Conservation (phyloP, 345 rosid genomes). For the Populus deltoides region DNA sequence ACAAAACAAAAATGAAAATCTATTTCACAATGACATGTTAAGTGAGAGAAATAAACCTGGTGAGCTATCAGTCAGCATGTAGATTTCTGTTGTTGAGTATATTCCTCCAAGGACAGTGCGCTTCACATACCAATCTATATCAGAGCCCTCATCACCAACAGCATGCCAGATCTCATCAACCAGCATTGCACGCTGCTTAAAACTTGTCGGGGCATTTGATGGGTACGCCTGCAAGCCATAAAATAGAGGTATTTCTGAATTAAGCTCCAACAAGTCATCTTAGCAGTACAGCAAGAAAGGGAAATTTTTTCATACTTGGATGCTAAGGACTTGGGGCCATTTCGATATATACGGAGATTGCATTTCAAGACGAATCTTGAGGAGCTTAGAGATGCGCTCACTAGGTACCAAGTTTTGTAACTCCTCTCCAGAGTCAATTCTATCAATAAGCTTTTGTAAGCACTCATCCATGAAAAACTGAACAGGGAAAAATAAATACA, state of each 20-base stretch:
- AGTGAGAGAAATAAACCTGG: conserved; percentile 46
- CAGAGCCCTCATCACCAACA: conserved; percentile 68
- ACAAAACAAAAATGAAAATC: neutral
- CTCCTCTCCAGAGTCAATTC: conserved; percentile 56
- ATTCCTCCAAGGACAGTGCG: conserved; percentile 89
- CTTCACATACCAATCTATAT: conserved; percentile 84
- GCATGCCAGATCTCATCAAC: conserved; percentile 92
- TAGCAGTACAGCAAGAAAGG: neutral
- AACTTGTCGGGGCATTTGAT: conserved; percentile 65
- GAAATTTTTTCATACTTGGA: conserved; percentile 46
- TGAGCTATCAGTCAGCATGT: conserved; percentile 91
- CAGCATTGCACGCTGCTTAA: conserved; percentile 84
- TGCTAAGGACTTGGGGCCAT: conserved; percentile 97
- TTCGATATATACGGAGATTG: conserved; percentile 85
- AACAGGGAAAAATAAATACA: conserved; percentile 11
- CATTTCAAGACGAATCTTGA: conserved; percentile 77
- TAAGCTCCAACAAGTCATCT: neutral
- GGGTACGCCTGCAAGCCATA: conserved; percentile 65
- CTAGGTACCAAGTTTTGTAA: conserved; percentile 59
- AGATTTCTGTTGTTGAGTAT: conserved; percentile 90
- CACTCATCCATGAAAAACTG: conserved; percentile 93
- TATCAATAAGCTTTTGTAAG: conserved; percentile 69
- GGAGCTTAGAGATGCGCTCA: conserved; percentile 63
- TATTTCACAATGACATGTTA: neutral
- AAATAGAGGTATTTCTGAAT: neutral